Evolutionary conservation across 768 basidiomycete genomes (phyloP).

Genomic region (Roridomyces roridus): DNA sequence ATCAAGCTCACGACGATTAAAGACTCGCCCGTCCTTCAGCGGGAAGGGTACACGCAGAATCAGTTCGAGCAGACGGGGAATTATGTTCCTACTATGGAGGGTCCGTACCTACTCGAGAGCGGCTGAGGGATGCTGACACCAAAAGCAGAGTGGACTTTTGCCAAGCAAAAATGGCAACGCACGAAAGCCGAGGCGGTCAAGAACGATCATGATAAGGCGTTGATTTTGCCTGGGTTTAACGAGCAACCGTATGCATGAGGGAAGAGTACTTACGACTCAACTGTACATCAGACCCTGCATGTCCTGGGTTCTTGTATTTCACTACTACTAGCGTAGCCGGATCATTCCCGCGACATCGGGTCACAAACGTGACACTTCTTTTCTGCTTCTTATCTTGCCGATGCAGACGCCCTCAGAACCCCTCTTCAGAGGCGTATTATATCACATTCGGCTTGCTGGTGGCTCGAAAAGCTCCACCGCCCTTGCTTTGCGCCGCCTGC

Average conservation of each 20-base stretch:
- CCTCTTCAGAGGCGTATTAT: too few species aligned
- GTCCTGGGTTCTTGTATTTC: too few species aligned
- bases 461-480: too few species aligned
- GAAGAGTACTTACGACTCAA: too few species aligned
- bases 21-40: background rate
- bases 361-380: too few species aligned
- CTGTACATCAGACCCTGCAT: too few species aligned
- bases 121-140: background rate
- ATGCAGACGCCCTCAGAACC: too few species aligned
- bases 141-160: constrained; percentile 13
- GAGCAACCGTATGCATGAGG: constrained; percentile 7
- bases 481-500: too few species aligned
- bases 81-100: background rate
- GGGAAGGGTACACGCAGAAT: background rate
- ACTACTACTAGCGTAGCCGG: too few species aligned
- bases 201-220: background rate
- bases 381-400: too few species aligned
- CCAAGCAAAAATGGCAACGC: constrained; percentile 17
- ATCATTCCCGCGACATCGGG: too few species aligned
- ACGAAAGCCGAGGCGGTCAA: background rate
- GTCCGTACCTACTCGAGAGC: background rate
- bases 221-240: constrained; percentile 9
- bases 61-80: background rate
- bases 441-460: too few species aligned
- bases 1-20: background rate